Base-by-base conservation (phyloP, 257 asterid species). In the Solanum sparsipilum region DNA sequence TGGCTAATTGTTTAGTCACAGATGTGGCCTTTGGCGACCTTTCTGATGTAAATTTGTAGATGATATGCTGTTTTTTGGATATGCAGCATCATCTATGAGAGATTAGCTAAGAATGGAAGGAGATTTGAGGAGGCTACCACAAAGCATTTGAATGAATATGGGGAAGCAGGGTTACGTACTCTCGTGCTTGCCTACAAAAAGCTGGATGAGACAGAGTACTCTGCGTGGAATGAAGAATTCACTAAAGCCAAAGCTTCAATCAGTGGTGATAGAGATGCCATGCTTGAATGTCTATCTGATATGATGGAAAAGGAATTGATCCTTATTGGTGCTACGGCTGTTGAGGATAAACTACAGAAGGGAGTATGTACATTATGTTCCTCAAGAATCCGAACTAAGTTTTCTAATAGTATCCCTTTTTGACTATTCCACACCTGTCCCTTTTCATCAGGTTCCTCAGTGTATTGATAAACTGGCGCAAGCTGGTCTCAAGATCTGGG, bases 401-500 rank as follows among this genome's bases (percentile, higher is more conserved):
- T 21, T 81, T 5, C 38, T 86, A 81, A 46, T 87, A 74, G 84
- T 63, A 83, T 32, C 87, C 32, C 6, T 71, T 13, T 86, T 58
- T 74, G 88, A 86, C 36, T 20, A 48, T 71, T 52, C 16, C 39
- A 34, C 68, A 72, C 73, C 48, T 86, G 12, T 76, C 84, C 25
- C 86, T 90, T 90, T 87, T 90, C 67, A 87, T 18, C 82, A 97
- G 99, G 99, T 97, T 89, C 99, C 99, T 90, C 98, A 95, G 91
- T 97, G 99, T 94, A 97, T 97, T 56, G 99, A 97, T 92, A 96
- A 94, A 92, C 94, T 97, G 91, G 99, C 99, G 68, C 99, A 91
- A 92, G 99, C 99, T 91, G 99, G 99, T 88, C 93, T 97, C 79
- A 97, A 97, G 93, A 90, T 97, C 79, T 97, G 99, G 99, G 99